Evolutionary conservation across 805 yeast species (phyloP).

Genomic region (Wickerhamomyces pijperi): DNA sequence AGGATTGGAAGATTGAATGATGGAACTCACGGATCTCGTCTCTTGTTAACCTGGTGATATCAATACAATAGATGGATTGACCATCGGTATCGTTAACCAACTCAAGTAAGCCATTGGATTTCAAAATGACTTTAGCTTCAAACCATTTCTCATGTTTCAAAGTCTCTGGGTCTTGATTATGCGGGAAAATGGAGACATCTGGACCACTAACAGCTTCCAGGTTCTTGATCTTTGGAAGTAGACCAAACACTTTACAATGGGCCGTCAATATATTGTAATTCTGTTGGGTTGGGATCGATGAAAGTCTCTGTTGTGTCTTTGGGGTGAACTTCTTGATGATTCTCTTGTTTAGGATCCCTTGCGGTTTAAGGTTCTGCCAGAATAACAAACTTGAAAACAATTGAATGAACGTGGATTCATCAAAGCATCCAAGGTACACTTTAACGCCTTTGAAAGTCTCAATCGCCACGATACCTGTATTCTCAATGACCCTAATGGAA

Average conservation of each 20-base stretch:
- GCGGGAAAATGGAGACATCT: constrained; percentile 7
- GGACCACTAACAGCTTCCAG: constrained; percentile 10
- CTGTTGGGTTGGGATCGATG: constrained; percentile 20
- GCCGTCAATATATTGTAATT: constrained; percentile 38
- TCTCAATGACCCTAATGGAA: constrained; percentile 2
- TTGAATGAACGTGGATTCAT: constrained; percentile 23
- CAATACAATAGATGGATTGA: constrained; percentile 43
- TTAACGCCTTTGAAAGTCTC: constrained; percentile 2
- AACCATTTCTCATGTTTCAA: constrained; percentile 50
- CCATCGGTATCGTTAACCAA: constrained; percentile 57
- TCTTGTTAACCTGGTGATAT: constrained; percentile 37
- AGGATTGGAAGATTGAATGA: constrained; percentile 47
- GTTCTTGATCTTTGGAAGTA: constrained; percentile 14
- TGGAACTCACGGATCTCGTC: constrained; percentile 58
- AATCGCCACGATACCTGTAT: constrained; percentile 2
- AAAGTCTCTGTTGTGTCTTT: constrained; percentile 9
- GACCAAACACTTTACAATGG: constrained; percentile 56
- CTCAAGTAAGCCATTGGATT: constrained; percentile 51
- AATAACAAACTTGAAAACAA: constrained; percentile 35
- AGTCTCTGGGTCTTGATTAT: constrained; percentile 5
- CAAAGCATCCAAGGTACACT: constrained; percentile 14
- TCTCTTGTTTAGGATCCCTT: constrained; percentile 39
- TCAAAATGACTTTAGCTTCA: constrained; percentile 57
- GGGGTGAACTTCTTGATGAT: constrained; percentile 11
- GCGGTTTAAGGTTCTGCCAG: constrained; percentile 46